Evolutionary conservation across 1,284 basidiomycete species (phyloP), one percentile per base, ranked within the genome.

Genomic region (Austropuccinia psidii): DNA sequence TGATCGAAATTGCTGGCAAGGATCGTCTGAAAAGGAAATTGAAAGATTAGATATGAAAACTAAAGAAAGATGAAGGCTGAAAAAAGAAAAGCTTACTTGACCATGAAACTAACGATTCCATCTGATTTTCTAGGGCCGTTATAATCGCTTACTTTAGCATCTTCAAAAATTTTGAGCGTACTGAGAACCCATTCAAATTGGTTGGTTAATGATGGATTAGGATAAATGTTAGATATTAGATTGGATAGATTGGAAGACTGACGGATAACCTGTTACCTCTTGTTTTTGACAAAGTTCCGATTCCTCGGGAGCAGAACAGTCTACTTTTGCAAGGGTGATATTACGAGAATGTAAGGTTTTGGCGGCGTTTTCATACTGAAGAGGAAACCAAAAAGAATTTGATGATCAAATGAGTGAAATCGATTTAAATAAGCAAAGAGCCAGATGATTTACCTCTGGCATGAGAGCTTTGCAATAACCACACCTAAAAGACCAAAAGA

Each of bases 101-200:
- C 82, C 96, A 99, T 98, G 85, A 98, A 98, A 81, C 88, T 89
- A 81, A 98, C 85, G 79, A 99, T 98, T 37, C 96, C 95, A 77
- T 98, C 96, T 19, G 93, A 89, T 83, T 97, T 92, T 74, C 96
- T 86, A 54, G 93, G 89, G 60, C 96, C 96, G 75, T 80, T 82
- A 83, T 98, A 98, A 69, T 93, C 89, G 27, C 84, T 81, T 52
- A 88, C 81, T 50, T 86, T 86, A 75, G 95, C 96, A 76, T 90
- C 86, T 78, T 89, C 89, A 88, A 94, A 98, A 60, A 98, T 89
- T 81, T 96, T 93, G 77, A 93, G 82, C 19, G 90, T 90, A 24
- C 88, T 90, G 58, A 43, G 13, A 24, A 75, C 19, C 35, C 64
- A 19, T 49, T 37, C n/a, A 52, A n/a, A n/a, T 33, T n/a, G 74